A percentile compares a stretch with the other conserved stretches of the same genome.
These are phyloP conservation scores for Sporothrix pseudoabietina DNA, from an alignment of 2,329 filamentous ascomycete species.

Conservation along the genomic window DNA sequence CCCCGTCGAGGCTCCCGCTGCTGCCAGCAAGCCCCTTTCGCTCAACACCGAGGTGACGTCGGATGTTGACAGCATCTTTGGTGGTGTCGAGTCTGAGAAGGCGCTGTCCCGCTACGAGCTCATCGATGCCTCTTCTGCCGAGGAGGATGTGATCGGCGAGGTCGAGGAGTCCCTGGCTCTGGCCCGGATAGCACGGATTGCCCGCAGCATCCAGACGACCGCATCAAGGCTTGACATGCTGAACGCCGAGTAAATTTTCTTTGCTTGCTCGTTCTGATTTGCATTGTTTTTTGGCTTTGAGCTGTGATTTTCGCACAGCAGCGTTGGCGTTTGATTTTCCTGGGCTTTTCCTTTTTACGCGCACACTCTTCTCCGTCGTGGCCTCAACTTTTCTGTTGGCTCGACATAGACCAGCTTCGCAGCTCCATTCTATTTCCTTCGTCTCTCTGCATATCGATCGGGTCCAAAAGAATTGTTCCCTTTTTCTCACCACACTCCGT, in stretches of 20 bases:
- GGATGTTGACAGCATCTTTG: conserved; percentile 49
- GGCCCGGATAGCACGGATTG: conserved; percentile 55
- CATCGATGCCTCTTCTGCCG: conserved; percentile 54
- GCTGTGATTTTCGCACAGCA: conserved; percentile 3
- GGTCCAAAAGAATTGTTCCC: neutral
- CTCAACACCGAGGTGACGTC: conserved; percentile 49
- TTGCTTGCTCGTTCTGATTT: neutral
- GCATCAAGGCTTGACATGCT: conserved; percentile 45
- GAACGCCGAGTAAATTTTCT: conserved; percentile 38
- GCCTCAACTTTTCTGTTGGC: neutral
- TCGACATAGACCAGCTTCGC: conserved; percentile 14
- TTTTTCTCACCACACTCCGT: conserved; percentile 1
- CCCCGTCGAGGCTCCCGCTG: conserved; percentile 38
- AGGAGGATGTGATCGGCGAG: conserved; percentile 53
- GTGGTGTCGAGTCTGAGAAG: conserved; percentile 65
- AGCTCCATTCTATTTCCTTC: conserved; percentile 20
- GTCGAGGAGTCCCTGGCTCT: conserved; percentile 49
- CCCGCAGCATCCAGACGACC: conserved; percentile 45
- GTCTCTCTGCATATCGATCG: neutral
- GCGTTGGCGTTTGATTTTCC: conserved; percentile 12
- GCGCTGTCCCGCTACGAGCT: conserved; percentile 63
- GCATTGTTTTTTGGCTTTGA: neutral
- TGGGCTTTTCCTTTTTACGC: neutral
- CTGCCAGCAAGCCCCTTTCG: conserved; percentile 42
- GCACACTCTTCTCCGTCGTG: neutral